Conservation (phyloP, 768 basidiomycete species). For the Infundibulicybe gibba region DNA sequence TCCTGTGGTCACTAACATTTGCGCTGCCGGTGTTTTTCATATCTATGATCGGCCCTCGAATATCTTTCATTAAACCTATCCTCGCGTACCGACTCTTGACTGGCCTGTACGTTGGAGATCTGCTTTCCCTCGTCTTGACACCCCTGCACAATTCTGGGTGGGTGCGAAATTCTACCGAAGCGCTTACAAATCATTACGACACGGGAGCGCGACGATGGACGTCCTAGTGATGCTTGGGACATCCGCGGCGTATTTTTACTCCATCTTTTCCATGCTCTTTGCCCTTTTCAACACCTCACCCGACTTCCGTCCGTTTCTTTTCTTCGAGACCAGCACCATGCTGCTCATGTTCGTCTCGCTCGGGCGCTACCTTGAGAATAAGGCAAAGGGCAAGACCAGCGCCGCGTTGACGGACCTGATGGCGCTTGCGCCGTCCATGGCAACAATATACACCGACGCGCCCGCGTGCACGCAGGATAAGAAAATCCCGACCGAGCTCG, state of each 20-base stretch:
- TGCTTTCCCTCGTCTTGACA: slow-evolving; percentile 71
- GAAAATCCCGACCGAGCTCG: slow-evolving; percentile 88
- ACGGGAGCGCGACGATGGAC: slow-evolving; percentile 94
- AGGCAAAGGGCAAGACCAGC: slow-evolving; percentile 95
- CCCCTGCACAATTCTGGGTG: slow-evolving; percentile 92
- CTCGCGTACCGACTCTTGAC: slow-evolving; percentile 48
- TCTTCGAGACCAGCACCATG: slow-evolving; percentile 99
- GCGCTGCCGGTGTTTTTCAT: slow-evolving; percentile 94
- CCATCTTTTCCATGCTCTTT: slow-evolving; percentile 62
- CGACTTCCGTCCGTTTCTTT: slow-evolving; percentile 77
- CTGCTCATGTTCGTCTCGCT: slow-evolving; percentile 95
- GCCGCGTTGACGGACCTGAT: slow-evolving; percentile 96
- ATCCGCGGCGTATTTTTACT: slow-evolving; percentile 91
- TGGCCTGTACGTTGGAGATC: slow-evolving; percentile 79
- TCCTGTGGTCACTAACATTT: slow-evolving; percentile 71
- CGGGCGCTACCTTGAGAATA: slow-evolving; percentile 93
- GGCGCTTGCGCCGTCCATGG: slow-evolving; percentile 92
- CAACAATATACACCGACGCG: slow-evolving; percentile 89
- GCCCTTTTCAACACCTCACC: slow-evolving; percentile 64
- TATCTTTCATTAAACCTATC: slow-evolving; percentile 56
- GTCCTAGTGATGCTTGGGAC: slow-evolving; percentile 96
- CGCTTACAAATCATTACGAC: slow-evolving; percentile 89
- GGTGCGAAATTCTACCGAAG: slow-evolving; percentile 84
- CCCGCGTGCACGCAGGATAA: slow-evolving; percentile 81
- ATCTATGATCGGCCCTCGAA: slow-evolving; percentile 75